Base-by-base conservation (phyloP, 2,329 filamentous ascomycete species). In the Cladophialophora yegresii region DNA sequence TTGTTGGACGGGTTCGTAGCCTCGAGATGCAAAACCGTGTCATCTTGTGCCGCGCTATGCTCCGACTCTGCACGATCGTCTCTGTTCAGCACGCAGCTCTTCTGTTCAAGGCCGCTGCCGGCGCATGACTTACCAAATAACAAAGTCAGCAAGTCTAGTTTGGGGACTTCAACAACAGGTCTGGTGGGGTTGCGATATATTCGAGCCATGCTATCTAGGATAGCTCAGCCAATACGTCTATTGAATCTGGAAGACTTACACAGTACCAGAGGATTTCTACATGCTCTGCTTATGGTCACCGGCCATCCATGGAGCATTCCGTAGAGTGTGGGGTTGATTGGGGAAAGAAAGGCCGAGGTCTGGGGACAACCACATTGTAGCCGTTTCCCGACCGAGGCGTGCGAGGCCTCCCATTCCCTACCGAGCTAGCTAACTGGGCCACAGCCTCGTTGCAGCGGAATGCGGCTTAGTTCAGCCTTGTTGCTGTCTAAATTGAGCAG, bases 11-110 rank as follows among this genome's bases (percentile, higher is more conserved):
- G 83, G 56, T 87, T 77, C 5, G 80, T 78, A 0, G 87, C 86
- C 68, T 87, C 85, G 50, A 80, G 78, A 71, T 88, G 85, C 3
- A 89, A 74, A 2, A 82, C 70, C 0, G 82, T 83, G 58, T 85
- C 78, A 53, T 84, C 80, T 36, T 79, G 32, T 10, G 60, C 62
- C 36, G 59, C 59, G 47, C 62, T 54, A 28, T 70, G 51, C 47
- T 68, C 69, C 16, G 63, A 63, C 12, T 70, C 69, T 69, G 5
- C 13, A 20, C 50, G 22, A 13, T 26, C 12, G 51, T n/a, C 51
- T 33, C 23, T 10, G 16, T 45, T 62, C 54, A 62, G 59, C 12
- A 30, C 16, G 3, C 7, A 8, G 23, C 28, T n/a, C 4, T 20
- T 43, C 36, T 2, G 16, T 12, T n/a, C 12, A 28, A 20, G 43